Base-by-base conservation (phyloP, 2,329 filamentous ascomycete genomes). In the Trichoderma lentiforme region DNA sequence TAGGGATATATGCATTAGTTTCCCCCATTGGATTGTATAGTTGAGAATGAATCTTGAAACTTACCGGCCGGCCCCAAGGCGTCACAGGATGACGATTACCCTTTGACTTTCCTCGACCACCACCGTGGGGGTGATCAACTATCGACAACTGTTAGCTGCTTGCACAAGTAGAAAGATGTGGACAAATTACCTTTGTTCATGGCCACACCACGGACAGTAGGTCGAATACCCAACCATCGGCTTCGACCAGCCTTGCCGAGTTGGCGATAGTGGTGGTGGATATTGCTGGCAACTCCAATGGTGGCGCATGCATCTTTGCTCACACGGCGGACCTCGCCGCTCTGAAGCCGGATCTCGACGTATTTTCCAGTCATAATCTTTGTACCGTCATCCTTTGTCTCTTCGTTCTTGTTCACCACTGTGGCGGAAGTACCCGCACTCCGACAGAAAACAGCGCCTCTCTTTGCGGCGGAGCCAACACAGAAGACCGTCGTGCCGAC, bases 61-160 rank as follows among this genome's bases (percentile, higher is more conserved):
- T 85, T 92, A 97, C 94, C 80, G 94, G 95, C 80, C 90, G 92
- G 81, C 97, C 96, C 96, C 97, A 99, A 72, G 96, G 96, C 84
- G 94, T 97, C 77, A 96, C 94, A 39, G 97, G 96, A 80, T 97
- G 88, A 73, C 95, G 90, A 81, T 98, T 97, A 90, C 96, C 94
- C 93, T 99, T 99, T 72, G 94, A 98, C 86, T 99, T 99, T 86
- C 96, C 96, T 87, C 97, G 90, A 83, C 96, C 96, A 92, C 96
- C 96, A 89, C 96, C 96, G 82, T 99, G 96, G 79, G 96, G 96
- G 87, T 99, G 96, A 80, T 99, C 96, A 78, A 91, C 93, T 90
- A 78, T 58, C 73, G 65, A 77, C 15, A 71, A 63, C 30, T 43
- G n/a, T 71, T 32, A 73, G 57, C 70, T 24, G 51, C 36, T 56